Base-by-base conservation (phyloP, 1,284 basidiomycete species). In the Cerrena zonata region DNA sequence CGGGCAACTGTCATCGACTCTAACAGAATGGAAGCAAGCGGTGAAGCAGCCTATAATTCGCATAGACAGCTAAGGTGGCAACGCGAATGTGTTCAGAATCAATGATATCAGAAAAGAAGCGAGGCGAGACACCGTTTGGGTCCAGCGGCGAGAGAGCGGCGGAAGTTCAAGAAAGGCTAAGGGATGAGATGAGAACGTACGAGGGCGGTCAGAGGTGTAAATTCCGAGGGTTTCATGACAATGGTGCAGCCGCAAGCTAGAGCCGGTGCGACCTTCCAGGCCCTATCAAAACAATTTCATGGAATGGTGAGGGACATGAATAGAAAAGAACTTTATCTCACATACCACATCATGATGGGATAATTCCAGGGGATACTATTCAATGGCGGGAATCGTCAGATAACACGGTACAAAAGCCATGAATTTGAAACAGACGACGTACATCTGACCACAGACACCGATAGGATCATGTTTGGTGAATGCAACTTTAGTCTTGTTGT, bases 381-480 rank as follows among this genome's bases (percentile, higher is more conserved):
- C 47, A 34, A 34, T 15, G 30, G 19, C 11, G n/a, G 24, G 26
- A 36, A 37, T 11, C 23, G 26, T 47, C 44, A 49, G 50, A 36
- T 10, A 24, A 22, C 25, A 18, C 3, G 36, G 51, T 38, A 19
- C 22, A 38, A 21, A 41, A 39, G 45, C 10, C 21, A 13, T 27
- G 41, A 41, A 21, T 54, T 23, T 51, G 56, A 38, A 55, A 48
- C 15, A 46, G 26, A 27, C 15, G 22, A 69, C 79, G 58, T 63
- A 89, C 87, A 94, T 93, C 64, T 92, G 89, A 7, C 88, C 91
- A 61, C 88, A 93, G 39, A 96, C 94, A 44, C 94, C 94, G 59
- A 97, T 89, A 25, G 94, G 93, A 58, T 97, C 94, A 68, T 94
- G 90, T 45, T 86, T 79, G 22, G 91, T 94, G 69, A 92, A 91